These are phyloP conservation scores for Clonostachys chloroleuca DNA, from an alignment of 2,329 filamentous ascomycete genomes.

Conservation along the genomic window DNA sequence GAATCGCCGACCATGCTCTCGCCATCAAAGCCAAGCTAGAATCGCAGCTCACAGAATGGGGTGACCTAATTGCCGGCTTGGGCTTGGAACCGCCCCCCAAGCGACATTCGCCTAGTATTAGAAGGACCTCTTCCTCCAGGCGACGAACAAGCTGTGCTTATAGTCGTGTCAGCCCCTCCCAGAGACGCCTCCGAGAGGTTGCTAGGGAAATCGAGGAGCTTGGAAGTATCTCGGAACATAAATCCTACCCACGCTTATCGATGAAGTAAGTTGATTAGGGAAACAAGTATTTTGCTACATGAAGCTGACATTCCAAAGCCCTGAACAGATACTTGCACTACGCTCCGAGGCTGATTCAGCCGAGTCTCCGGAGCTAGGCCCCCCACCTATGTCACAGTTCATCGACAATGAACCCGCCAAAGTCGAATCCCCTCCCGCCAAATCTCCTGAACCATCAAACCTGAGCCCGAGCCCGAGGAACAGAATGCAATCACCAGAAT, in stretches of 20 bases:
- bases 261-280: constrained; percentile 52
- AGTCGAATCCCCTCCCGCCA: constrained; percentile 37
- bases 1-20: constrained; percentile 61
- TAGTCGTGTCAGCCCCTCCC: constrained; percentile 41
- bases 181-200: constrained; percentile 52
- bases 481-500: constrained; percentile 20
- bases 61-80: constrained; percentile 60
- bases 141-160: constrained; percentile 33
- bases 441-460: constrained; percentile 1
- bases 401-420: constrained; percentile 53
- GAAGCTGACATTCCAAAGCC: constrained; percentile 34
- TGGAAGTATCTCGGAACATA: constrained; percentile 63
- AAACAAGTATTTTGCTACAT: too few species aligned
- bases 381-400: constrained; percentile 54
- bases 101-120: constrained; percentile 31
- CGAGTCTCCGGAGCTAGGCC: constrained; percentile 66
- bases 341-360: constrained; percentile 31
- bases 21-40: constrained; percentile 69
- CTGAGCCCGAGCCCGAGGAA: constrained; percentile 12
- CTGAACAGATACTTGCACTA: constrained; percentile 59
- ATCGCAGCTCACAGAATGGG: constrained; percentile 67
- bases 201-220: constrained; percentile 47
- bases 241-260: constrained; percentile 61
- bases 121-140: constrained; percentile 28
- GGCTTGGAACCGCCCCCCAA: constrained; percentile 56